These are phyloP conservation scores for Lanmaoa rubissima DNA, from an alignment of 768 basidiomycete genomes.

Conservation along the genomic window DNA sequence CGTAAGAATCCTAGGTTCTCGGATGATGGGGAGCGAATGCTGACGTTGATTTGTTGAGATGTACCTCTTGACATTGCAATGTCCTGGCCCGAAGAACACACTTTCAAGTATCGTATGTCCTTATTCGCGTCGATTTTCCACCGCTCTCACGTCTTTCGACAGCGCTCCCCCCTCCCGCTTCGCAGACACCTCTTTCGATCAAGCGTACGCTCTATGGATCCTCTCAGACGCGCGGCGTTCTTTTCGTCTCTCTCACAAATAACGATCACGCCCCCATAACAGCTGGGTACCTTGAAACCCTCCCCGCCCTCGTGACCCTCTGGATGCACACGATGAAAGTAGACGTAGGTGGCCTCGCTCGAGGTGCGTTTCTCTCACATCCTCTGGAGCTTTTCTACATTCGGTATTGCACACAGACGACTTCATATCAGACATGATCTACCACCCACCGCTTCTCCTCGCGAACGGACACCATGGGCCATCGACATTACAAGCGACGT, in stretches of 20 bases:
- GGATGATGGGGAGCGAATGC: background rate
- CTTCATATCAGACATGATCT: constrained; percentile 62
- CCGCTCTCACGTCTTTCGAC: background rate
- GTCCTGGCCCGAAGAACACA: constrained; percentile 47
- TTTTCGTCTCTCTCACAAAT: constrained; percentile 69
- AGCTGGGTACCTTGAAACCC: constrained; percentile 76
- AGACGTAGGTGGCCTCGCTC: constrained; percentile 42
- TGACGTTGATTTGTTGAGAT: constrained; percentile 5
- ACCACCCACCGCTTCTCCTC: constrained; percentile 40
- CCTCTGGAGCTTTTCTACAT: background rate
- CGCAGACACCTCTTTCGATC: constrained; percentile 53
- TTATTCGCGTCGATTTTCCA: background rate
- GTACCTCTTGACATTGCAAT: constrained; percentile 55
- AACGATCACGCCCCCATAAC: constrained; percentile 43
- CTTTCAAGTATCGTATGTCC: constrained; percentile 59
- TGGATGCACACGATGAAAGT: constrained; percentile 77
- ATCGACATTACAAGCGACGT: constrained; percentile 67
- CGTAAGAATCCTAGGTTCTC: constrained; percentile 33
- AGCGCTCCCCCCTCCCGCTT: constrained; percentile 39
- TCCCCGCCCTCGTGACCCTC: constrained; percentile 91
- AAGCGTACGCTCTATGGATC: constrained; percentile 71
- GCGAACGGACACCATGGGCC: constrained; percentile 34
- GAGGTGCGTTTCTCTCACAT: constrained; percentile 38
- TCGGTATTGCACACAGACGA: constrained; percentile 42
- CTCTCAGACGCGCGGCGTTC: constrained; percentile 72